Base-by-base conservation (phyloP, 1,284 basidiomycete genomes). In the Ustilago cynodontis region DNA sequence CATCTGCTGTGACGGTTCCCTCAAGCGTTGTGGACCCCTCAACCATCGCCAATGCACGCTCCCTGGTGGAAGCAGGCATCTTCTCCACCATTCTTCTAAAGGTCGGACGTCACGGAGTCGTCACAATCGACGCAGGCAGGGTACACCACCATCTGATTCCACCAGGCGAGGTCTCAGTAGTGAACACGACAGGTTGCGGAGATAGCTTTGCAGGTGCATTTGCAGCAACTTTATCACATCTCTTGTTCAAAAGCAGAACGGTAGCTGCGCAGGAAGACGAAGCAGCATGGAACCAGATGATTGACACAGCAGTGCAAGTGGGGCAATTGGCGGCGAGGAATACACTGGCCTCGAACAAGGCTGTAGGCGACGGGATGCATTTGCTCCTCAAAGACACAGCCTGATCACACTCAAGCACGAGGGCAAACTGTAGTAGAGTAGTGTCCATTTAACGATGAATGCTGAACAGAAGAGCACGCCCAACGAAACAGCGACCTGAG, bases 101-200 rank as follows among this genome's bases (percentile, higher is more conserved):
- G 41, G 51, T 71, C 22, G 81, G 80, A 3, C 47, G 55, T 7
- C 59, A 62, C 20, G 79, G 79, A 11, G 72, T 77, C 26, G 50
- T 79, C 26, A 47, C 59, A 1, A 49, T 79, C 41, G 60, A 67
- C 37, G 52, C 43, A 0, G 16, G 31, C 0, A 33, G 56, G 11
- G 37, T 60, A 20, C 58, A 35, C 3, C 77, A 81, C 22, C 64
- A 76, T n/a, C 79, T 71, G 0, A 59, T 76, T n/a, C 66, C 71
- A 1, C 28, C 64, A 63, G 53, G 67, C 49, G 8, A 59, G 35
- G 45, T 65, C 3, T 2, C 54, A 2, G 37, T 74, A 1, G 61
- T 77, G 47, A 86, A 81, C 61, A 83, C 80, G 2, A 85, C 84
- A 0, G 84, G 84, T 1, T 82, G 82, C 24, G 84, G 84, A n/a